These are phyloP conservation scores for Plasmodium adleri DNA, from an alignment of 169 alveolate species.

Conservation along the genomic window DNA sequence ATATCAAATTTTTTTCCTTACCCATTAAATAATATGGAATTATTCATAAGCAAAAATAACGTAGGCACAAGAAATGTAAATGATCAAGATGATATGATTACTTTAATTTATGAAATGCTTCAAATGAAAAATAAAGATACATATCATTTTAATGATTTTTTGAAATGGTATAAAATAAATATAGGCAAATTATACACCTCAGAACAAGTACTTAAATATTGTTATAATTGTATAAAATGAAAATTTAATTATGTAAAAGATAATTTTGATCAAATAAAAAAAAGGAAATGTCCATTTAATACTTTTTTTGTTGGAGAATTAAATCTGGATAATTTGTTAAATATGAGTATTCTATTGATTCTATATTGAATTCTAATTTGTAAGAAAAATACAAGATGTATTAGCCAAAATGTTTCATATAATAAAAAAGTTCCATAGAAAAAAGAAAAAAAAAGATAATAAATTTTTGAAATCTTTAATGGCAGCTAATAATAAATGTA, in stretches of 20 bases:
- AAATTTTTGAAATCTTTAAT: not conserved
- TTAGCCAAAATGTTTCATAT: slow-evolving; percentile 34
- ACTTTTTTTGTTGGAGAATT: slow-evolving; percentile 71
- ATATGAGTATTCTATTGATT: slow-evolving; percentile 34
- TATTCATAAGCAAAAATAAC: slow-evolving; percentile 62
- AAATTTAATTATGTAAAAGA: slow-evolving; percentile 55
- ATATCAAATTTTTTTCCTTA: slow-evolving; percentile 64
- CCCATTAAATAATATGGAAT: slow-evolving; percentile 66
- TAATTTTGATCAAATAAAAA: slow-evolving; percentile 48
- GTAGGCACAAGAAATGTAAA: slow-evolving; percentile 33
- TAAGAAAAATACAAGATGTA: slow-evolving; percentile 39
- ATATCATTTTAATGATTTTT: slow-evolving; percentile 26
- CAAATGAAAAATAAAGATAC: slow-evolving; percentile 19
- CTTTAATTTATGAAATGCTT: slow-evolving; percentile 39
- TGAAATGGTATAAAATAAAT: slow-evolving; percentile 51
- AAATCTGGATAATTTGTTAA: slow-evolving; percentile 45
- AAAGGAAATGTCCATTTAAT: slow-evolving; percentile 60
- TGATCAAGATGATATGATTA: slow-evolving; percentile 70
- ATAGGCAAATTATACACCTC: slow-evolving; percentile 62
- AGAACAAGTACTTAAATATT: slow-evolving; percentile 33
- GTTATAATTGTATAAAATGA: slow-evolving; percentile 59
- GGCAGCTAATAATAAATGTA: too few relatives aligned
- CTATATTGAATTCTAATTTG: slow-evolving; percentile 44
- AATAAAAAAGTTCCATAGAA: slow-evolving; percentile 50
- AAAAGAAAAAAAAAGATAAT: slow-evolving; percentile 10